Evolutionary conservation across 2,329 filamentous ascomycete species (phyloP).

Genomic region (Pseudonectria buxi): DNA sequence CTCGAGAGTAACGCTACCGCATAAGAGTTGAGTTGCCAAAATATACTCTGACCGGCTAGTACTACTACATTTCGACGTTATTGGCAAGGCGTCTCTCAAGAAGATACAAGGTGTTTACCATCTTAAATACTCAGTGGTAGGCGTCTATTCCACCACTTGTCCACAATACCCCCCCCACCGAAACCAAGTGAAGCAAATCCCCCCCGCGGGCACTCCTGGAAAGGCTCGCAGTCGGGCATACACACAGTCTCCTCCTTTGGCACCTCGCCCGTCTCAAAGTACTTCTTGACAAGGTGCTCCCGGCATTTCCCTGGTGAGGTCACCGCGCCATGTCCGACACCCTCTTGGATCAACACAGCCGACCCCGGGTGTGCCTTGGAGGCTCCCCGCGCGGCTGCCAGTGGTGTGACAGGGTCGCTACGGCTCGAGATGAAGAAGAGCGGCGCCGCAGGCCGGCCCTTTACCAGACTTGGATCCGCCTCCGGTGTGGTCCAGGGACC

Average conservation of each 20-base stretch:
- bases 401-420: constrained; percentile 41
- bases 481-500: constrained; percentile 27
- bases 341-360: constrained; percentile 23
- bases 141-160: too few relatives aligned
- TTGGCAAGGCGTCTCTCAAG: too few relatives aligned
- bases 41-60: too few relatives aligned
- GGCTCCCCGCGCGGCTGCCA: constrained; percentile 28
- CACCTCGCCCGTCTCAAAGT: constrained; percentile 24
- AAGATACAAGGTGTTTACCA: too few relatives aligned
- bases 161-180: too few relatives aligned
- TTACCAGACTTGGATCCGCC: constrained; percentile 13
- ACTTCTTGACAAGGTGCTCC: constrained; percentile 14
- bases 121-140: too few relatives aligned
- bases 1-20: too few relatives aligned
- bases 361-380: constrained; percentile 21
- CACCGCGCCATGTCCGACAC: constrained; percentile 22
- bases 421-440: constrained; percentile 37
- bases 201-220: neutral
- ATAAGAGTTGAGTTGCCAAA: too few relatives aligned
- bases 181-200: too few relatives aligned
- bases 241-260: constrained; percentile 13
- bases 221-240: constrained; percentile 9
- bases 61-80: too few relatives aligned
- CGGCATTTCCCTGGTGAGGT: constrained; percentile 13
- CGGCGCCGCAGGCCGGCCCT: constrained; percentile 32